phyloP scores from a whole-genome alignment of 305 asterid species.

The Striga hermonthica region DNA sequence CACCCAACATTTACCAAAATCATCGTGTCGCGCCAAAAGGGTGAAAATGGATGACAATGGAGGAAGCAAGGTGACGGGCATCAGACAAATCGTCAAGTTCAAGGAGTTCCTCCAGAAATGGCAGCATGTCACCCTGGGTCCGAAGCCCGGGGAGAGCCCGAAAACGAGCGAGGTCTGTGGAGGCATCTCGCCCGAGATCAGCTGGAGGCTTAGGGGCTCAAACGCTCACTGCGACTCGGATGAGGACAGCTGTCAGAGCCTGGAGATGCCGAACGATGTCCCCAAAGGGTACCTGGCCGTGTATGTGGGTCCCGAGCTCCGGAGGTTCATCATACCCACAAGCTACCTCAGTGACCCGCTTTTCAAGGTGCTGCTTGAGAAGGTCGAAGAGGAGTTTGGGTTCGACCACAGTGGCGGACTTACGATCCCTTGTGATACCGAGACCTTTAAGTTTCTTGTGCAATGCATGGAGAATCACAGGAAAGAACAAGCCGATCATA shows the following conservation, averaged over 20 bases:
- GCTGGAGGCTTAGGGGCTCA: slow-evolving; percentile 42
- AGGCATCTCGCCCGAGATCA: slow-evolving; percentile 56
- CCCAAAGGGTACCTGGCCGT: slow-evolving; percentile 67
- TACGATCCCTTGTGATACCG: slow-evolving; percentile 64
- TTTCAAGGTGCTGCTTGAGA: slow-evolving; percentile 56
- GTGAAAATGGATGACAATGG: slow-evolving; percentile 46
- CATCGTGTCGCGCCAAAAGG: neutral
- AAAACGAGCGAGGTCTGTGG: slow-evolving; percentile 23
- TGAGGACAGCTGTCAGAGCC: slow-evolving; percentile 60
- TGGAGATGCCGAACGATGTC: slow-evolving; percentile 55
- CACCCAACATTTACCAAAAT: slow-evolving; percentile 8
- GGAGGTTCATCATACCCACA: slow-evolving; percentile 72
- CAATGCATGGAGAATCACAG: slow-evolving; percentile 47
- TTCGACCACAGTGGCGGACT: slow-evolving; percentile 64
- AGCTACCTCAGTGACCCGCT: slow-evolving; percentile 59
- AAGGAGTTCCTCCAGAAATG: slow-evolving; percentile 60
- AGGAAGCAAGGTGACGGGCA: slow-evolving; percentile 56
- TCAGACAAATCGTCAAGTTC: slow-evolving; percentile 53
- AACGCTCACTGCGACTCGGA: slow-evolving; percentile 50
- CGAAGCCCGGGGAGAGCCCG: slow-evolving; percentile 32
- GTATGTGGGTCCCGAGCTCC: slow-evolving; percentile 64
- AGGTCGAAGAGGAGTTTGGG: slow-evolving; percentile 81
- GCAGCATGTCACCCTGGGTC: slow-evolving; percentile 51
- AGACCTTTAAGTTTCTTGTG: slow-evolving; percentile 56
- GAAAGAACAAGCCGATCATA: slow-evolving; percentile 36